Conservation (phyloP, 2,329 filamentous ascomycete genomes). For the Cercospora citrullina region DNA sequence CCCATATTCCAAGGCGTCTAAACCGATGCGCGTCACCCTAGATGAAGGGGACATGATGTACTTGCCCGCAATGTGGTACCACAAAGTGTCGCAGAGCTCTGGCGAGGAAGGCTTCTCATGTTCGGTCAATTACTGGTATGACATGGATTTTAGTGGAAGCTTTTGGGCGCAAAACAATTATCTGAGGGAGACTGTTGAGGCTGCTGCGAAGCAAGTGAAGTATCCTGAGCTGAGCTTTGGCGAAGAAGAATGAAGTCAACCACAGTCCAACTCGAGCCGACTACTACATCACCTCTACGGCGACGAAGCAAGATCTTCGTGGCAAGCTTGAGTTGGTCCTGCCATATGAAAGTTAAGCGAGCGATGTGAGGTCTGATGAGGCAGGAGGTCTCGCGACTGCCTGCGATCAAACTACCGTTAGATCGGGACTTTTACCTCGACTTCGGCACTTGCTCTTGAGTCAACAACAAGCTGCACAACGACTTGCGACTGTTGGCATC, state of each 20-base stretch:
- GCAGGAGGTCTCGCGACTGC: background rate
- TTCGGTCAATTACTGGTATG: slow-evolving; percentile 79
- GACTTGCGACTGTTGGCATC: too few relatives aligned
- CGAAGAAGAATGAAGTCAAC: background rate
- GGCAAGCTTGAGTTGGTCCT: too few relatives aligned
- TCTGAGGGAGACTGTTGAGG: slow-evolving; percentile 33
- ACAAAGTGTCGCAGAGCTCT: slow-evolving; percentile 75
- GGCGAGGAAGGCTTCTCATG: slow-evolving; percentile 69
- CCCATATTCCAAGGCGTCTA: slow-evolving; percentile 59
- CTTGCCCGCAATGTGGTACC: slow-evolving; percentile 79
- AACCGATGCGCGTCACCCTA: slow-evolving; percentile 66
- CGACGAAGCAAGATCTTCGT: too few relatives aligned
- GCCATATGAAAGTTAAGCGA: too few relatives aligned
- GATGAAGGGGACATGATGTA: slow-evolving; percentile 78
- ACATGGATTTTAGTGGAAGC: slow-evolving; percentile 72
- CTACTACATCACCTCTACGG: too few relatives aligned
- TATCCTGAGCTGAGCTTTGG: slow-evolving; percentile 28
- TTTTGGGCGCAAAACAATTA: slow-evolving; percentile 65
- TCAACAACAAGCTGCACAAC: too few relatives aligned
- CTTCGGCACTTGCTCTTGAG: too few relatives aligned
- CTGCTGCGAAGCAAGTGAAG: slow-evolving; percentile 19
- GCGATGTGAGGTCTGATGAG: too few relatives aligned
- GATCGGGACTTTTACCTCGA: too few relatives aligned
- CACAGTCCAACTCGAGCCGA: too few relatives aligned
- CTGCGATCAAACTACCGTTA: background rate